Evolutionary conservation across 176 grass and related monocot species (phyloP).

Genomic region (Elaeis guineensis): DNA sequence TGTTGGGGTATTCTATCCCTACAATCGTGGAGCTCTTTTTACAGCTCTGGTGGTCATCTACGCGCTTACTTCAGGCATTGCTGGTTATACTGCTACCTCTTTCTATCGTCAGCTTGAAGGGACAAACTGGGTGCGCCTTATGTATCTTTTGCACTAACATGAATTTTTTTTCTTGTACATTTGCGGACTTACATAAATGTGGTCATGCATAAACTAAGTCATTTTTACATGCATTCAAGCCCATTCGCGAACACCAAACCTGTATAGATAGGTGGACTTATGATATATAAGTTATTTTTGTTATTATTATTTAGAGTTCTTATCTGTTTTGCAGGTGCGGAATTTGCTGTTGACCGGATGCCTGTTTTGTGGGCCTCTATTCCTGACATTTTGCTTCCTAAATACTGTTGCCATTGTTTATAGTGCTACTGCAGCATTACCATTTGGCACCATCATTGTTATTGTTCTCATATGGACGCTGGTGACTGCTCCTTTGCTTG

Average conservation of each 20-base stretch:
- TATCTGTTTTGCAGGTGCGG: background rate
- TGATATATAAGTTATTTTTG: background rate
- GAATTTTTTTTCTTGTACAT: too few species aligned
- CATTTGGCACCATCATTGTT: constrained; percentile 13
- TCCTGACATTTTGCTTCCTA: constrained; percentile 13
- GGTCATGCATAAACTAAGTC: too few species aligned
- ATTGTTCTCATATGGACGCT: constrained; percentile 12
- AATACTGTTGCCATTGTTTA: constrained; percentile 9
- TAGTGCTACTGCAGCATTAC: constrained; percentile 13
- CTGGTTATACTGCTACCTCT: background rate
- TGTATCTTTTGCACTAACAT: too few species aligned
- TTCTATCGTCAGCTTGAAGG: constrained; percentile 17
- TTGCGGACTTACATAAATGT: too few species aligned
- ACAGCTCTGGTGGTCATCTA: constrained; percentile 7
- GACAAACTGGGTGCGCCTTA: background rate
- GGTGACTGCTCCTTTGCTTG: constrained; percentile 8
- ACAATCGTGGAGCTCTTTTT: constrained; percentile 11
- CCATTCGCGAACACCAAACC: too few species aligned
- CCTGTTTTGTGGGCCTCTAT: constrained; percentile 8
- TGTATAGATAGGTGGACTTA: too few species aligned
- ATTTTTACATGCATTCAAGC: too few species aligned
- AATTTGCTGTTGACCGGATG: constrained; percentile 13
- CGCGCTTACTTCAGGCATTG: constrained; percentile 1
- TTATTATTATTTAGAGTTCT: background rate
- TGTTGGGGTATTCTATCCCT: constrained; percentile 4